Percentiles rank a stretch among this genome's conserved stretches.
These are phyloP conservation scores for Aspergillus spinulosporus DNA, from an alignment of 2,329 filamentous ascomycete species.

Conservation along the genomic window DNA sequence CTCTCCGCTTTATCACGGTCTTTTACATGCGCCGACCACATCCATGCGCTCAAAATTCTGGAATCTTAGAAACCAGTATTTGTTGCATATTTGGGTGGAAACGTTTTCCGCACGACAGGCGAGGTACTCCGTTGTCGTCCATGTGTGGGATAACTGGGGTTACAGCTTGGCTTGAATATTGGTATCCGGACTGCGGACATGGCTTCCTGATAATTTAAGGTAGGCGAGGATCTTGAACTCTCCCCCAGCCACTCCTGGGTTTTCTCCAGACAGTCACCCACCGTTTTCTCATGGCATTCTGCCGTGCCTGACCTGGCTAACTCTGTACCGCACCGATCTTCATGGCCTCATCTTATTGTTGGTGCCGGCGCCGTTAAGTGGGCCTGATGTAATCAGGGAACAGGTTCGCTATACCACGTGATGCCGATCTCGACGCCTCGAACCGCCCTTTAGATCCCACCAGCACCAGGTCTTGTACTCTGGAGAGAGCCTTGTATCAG, in stretches of 20 bases:
- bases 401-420: conserved; percentile 14
- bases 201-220: neutral
- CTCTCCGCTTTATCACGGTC: neutral
- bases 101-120: neutral
- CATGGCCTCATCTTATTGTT: conserved; percentile 11
- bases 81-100: neutral
- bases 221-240: neutral
- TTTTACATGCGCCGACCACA: neutral
- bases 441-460: neutral
- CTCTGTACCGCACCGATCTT: conserved; percentile 2
- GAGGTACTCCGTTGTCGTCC: neutral
- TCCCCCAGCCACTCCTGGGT: neutral
- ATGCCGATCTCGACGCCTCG: conserved; percentile 6
- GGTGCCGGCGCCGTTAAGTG: conserved; percentile 9
- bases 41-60: neutral
- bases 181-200: neutral
- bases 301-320: conserved; percentile 2
- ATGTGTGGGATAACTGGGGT: neutral
- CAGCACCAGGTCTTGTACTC: neutral
- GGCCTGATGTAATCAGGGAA: conserved; percentile 12
- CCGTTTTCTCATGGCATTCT: neutral
- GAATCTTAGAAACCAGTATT: neutral
- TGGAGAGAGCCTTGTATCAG: neutral
- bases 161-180: neutral
- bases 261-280: neutral